phyloP scores from a whole-genome alignment of 2,329 filamentous ascomycete species.

The Aspergillus aculeatinus region DNA sequence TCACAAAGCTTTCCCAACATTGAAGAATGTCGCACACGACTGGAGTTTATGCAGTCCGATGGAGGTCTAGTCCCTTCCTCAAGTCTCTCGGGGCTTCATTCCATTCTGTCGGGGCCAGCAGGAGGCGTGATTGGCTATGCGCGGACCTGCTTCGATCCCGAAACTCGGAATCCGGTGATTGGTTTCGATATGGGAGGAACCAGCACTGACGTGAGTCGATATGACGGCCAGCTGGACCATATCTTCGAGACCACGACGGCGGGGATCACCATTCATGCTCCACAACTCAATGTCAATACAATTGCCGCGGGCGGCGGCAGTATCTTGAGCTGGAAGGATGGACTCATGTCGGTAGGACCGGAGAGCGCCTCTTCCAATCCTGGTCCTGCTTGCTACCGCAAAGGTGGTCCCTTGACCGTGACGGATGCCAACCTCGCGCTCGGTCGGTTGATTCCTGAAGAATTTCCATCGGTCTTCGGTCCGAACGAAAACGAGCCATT shows the following conservation, averaged over 20 bases:
- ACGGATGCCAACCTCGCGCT: constrained; percentile 57
- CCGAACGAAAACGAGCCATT: no score
- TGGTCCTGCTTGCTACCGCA: constrained; percentile 86
- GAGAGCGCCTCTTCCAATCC: constrained; percentile 87
- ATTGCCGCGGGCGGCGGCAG: constrained; percentile 42
- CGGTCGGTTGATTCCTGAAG: no score
- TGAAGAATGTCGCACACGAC: no score
- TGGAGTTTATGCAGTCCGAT: no score
- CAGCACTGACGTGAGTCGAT: constrained; percentile 81
- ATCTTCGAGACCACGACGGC: constrained; percentile 91
- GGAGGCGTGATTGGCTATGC: background rate
- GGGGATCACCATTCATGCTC: constrained; percentile 48
- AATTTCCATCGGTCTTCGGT: no score
- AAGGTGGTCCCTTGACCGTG: constrained; percentile 82
- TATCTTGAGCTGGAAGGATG: constrained; percentile 73
- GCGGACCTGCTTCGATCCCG: constrained; percentile 10
- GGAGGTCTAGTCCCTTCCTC: no score
- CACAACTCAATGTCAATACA: no score
- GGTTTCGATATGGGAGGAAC: constrained; percentile 94
- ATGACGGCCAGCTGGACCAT: constrained; percentile 83
- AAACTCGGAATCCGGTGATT: constrained; percentile 66
- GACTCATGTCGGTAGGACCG: constrained; percentile 84
- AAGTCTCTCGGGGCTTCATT: no score
- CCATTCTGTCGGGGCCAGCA: no score
- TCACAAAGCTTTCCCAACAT: no score